A percentile compares a stretch with the other conserved stretches of the same genome.
phyloP scores from a whole-genome alignment of 768 basidiomycete species.

The Amanita subjunquillea region DNA sequence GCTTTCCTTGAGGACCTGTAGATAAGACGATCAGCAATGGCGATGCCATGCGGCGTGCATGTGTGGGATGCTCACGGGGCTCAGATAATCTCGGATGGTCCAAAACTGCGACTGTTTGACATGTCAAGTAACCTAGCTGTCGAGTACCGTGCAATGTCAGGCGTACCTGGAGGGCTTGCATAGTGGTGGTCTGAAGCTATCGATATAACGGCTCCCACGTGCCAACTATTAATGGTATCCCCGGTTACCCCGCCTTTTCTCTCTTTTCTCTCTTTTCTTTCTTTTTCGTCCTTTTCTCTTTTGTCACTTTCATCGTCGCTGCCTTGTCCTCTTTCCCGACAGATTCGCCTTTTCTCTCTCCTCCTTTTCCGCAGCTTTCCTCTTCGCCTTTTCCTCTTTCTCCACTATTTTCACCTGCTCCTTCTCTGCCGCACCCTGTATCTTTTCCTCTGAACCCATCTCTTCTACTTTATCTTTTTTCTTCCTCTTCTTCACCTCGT shows the following conservation, averaged over 20 bases:
- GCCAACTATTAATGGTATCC: conserved; percentile 1
- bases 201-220: conserved; percentile 9
- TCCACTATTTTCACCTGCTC: neutral
- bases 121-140: conserved; percentile 1
- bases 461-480: neutral
- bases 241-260: conserved; percentile 5
- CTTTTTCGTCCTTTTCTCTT: conserved; percentile 17
- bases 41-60: conserved; percentile 15
- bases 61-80: conserved; percentile 46
- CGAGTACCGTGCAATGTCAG: neutral
- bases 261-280: conserved; percentile 10
- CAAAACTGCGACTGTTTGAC: conserved; percentile 74
- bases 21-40: conserved; percentile 20
- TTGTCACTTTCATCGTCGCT: conserved; percentile 3
- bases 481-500: conserved; percentile 11
- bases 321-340: neutral
- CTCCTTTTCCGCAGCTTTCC: conserved; percentile 1
- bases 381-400: conserved; percentile 6
- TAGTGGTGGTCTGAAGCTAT: conserved; percentile 18
- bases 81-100: conserved; percentile 90
- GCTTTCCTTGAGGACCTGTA: conserved; percentile 89
- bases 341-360: neutral
- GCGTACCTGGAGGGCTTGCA: conserved; percentile 33
- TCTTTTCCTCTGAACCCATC: too few relatives aligned
- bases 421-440: too few relatives aligned